Evolutionary conservation across 306 rosid species (phyloP), one percentile per base, ranked within the genome.

Genomic region (Vigna unguiculata): DNA sequence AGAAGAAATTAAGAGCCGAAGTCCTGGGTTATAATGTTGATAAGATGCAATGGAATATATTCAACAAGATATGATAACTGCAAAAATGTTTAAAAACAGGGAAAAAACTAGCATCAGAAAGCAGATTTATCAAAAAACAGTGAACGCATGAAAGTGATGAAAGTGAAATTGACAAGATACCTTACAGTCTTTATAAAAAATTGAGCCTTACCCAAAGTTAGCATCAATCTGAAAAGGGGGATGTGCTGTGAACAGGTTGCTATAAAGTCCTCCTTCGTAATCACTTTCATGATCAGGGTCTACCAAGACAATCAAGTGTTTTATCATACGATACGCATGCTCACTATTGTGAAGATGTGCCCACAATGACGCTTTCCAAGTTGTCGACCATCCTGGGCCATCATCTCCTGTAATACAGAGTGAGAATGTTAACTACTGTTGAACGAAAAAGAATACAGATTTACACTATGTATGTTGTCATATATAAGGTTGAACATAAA

Each of bases 321-420:
- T 94, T 80, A 95, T 86, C 98, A 95, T 95, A 41, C 88, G 92
- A 76, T 92, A 92, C 0, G 97, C 93, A 15, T 89, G 97, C 89
- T 92, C 97, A 52, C 93, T 88, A 84, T 85, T 89, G 76, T 83
- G 92, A 80, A 92, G 97, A 52, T 88, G 93, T 32, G 98, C 96
- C 97, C 98, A 90, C 57, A 90, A 59, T 41, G 96, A 85, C 49
- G 83, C 83, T 83, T 92, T 92, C 97, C 98, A 95, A 36, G 87
- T 82, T 49, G 98, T 92, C 38, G 98, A 95, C 98, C 98, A 95
- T 66, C 96, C 98, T n/a, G 98, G 97, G 78, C 98, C 97, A 1
- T 95, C 98, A 58, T 89, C 97, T 71, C 98, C 97, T 95, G 86
- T 85, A 81, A 69, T 38, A 78, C 61, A 59, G 21, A 8, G 75